These are phyloP conservation scores for Fusarium sambucinum DNA, from an alignment of 2,329 filamentous ascomycete species.

Conservation along the genomic window DNA sequence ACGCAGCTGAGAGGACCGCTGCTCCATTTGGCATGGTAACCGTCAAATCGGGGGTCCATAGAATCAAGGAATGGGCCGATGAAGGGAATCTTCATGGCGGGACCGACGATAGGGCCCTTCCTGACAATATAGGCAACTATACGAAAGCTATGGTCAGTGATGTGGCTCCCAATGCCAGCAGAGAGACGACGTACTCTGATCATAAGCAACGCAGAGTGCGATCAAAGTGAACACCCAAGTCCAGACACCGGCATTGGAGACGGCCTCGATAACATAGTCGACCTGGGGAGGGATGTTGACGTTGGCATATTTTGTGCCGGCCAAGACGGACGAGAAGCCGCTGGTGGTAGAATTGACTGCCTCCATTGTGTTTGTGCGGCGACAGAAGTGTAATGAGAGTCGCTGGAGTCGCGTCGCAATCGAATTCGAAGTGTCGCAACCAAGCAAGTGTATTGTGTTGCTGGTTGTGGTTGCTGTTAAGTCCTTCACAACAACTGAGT, in stretches of 20 bases:
- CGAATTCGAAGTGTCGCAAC: slow-evolving; percentile 25
- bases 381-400: slow-evolving; percentile 12
- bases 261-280: slow-evolving; percentile 65
- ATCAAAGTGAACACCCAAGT: slow-evolving; percentile 78
- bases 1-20: slow-evolving; percentile 95
- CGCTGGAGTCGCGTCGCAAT: slow-evolving; percentile 22
- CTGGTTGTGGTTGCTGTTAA: slow-evolving; percentile 4
- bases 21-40: slow-evolving; percentile 92
- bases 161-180: neutral
- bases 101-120: slow-evolving; percentile 82
- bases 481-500: slow-evolving; percentile 31
- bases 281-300: slow-evolving; percentile 67
- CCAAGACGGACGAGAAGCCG: slow-evolving; percentile 75
- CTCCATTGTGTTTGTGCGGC: slow-evolving; percentile 58
- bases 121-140: slow-evolving; percentile 79
- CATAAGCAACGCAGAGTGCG: slow-evolving; percentile 80
- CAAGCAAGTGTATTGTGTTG: slow-evolving; percentile 9
- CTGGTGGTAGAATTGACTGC: slow-evolving; percentile 72
- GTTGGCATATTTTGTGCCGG: slow-evolving; percentile 66
- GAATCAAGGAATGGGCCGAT: slow-evolving; percentile 97
- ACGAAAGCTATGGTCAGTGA: slow-evolving; percentile 41
- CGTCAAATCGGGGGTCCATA: slow-evolving; percentile 88
- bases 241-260: slow-evolving; percentile 69
- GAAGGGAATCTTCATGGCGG: slow-evolving; percentile 81
- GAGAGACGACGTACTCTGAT: slow-evolving; percentile 77